These are phyloP conservation scores for Croton setiger DNA, from an alignment of 441 rosid genomes.

Conservation along the genomic window DNA sequence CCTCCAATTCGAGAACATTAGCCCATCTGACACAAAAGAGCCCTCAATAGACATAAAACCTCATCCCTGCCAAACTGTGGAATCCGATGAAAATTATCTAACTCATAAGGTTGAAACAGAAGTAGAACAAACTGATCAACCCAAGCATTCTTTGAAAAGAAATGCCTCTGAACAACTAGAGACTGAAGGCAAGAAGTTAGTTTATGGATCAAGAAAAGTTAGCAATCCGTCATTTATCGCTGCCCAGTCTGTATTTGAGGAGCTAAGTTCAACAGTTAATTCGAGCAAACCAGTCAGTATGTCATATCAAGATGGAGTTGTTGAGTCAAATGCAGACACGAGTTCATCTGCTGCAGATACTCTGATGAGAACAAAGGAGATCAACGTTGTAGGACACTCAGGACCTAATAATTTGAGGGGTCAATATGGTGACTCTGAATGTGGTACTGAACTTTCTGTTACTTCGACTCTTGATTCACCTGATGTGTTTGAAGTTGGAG, in stretches of 20 bases:
- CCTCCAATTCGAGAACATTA: constrained; percentile 33
- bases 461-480: constrained; percentile 88
- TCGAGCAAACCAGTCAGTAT: constrained; percentile 34
- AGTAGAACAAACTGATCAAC: constrained; percentile 39
- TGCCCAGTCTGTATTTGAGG: constrained; percentile 78
- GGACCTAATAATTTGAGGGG: constrained; percentile 27
- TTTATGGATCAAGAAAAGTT: constrained; percentile 46
- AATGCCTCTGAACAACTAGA: constrained; percentile 47
- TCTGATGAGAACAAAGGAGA: constrained; percentile 27
- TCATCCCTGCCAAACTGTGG: constrained; percentile 22
- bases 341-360: constrained; percentile 30
- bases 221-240: constrained; percentile 66
- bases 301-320: constrained; percentile 40
- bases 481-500: constrained; percentile 56
- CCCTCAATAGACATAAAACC: constrained; percentile 34
- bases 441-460: constrained; percentile 89
- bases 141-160: constrained; percentile 56
- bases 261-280: constrained; percentile 43
- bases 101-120: constrained; percentile 38
- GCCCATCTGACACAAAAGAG: constrained; percentile 36
- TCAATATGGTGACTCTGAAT: constrained; percentile 67
- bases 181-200: constrained; percentile 40
- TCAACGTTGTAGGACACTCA: constrained; percentile 32
- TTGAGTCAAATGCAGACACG: constrained; percentile 37
- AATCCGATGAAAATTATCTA: constrained; percentile 31